Conservation (phyloP, 805 yeast species). For the Schizosaccharomyces japonicus region DNA sequence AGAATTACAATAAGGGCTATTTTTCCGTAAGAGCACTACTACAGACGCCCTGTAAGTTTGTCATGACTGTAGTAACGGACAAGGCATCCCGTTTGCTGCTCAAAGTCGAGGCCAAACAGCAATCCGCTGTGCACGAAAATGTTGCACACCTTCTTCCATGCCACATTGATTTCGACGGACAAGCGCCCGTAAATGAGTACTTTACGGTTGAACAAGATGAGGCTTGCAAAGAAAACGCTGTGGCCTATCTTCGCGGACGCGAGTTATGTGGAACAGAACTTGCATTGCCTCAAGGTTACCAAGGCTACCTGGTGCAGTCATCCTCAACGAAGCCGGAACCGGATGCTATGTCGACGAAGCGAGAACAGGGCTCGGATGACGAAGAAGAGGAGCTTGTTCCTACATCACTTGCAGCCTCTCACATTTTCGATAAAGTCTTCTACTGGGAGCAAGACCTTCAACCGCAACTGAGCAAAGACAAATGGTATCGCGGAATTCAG, state of each 20-base stretch:
- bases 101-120: not conserved
- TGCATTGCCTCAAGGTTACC: conserved; percentile 6
- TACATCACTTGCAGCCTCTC: too few species aligned
- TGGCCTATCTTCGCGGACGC: conserved; percentile 2
- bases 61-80: too few species aligned
- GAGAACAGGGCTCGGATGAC: not conserved
- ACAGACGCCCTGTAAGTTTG: too few species aligned
- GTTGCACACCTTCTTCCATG: not conserved
- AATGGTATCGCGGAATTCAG: not conserved
- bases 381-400: not conserved
- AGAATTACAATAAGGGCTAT: too few species aligned
- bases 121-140: too few species aligned
- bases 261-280: conserved; percentile 4
- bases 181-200: conserved; percentile 20
- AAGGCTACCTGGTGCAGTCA: conserved; percentile 9
- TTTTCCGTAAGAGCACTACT: too few species aligned
- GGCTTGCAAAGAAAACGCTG: too few species aligned
- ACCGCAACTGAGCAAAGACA: not conserved
- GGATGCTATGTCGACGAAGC: not conserved
- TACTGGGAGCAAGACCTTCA: not conserved
- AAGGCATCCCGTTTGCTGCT: too few species aligned
- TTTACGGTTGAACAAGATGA: not conserved
- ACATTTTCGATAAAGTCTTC: not conserved
- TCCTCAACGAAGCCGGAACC: not conserved
- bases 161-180: conserved; percentile 17